Percentiles rank a stretch among this genome's conserved stretches.
Evolutionary conservation across 2,329 filamentous ascomycete species (phyloP).

Genomic region (Alternaria panax): DNA sequence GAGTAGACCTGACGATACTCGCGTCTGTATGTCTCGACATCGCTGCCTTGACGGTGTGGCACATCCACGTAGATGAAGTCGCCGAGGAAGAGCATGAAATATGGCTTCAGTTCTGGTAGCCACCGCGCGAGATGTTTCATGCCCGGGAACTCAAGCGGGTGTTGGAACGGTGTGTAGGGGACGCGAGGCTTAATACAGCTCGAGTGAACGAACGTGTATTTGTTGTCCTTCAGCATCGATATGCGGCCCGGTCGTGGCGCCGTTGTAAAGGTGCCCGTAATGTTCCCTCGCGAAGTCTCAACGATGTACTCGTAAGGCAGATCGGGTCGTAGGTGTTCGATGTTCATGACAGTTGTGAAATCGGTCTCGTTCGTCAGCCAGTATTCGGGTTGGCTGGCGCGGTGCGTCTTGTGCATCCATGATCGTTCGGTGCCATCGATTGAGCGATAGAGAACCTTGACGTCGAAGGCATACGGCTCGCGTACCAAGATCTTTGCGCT

Average conservation of each 20-base stretch:
- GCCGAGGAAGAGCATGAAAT: constrained; percentile 76
- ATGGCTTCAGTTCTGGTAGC: constrained; percentile 73
- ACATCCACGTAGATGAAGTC: constrained; percentile 95
- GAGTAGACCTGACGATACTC: constrained; percentile 97
- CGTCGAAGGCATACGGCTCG: constrained; percentile 76
- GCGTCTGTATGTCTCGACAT: constrained; percentile 78
- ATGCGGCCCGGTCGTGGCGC: constrained; percentile 74
- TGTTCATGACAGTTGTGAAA: constrained; percentile 74
- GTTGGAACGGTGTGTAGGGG: constrained; percentile 84
- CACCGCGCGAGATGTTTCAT: constrained; percentile 77
- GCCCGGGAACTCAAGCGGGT: constrained; percentile 82
- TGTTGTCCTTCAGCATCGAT: constrained; percentile 65
- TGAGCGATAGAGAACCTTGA: constrained; percentile 56
- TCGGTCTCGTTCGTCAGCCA: constrained; percentile 79
- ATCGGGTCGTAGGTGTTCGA: constrained; percentile 73
- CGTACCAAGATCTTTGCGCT: constrained; percentile 83
- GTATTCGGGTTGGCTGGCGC: constrained; percentile 40
- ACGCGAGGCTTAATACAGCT: constrained; percentile 93
- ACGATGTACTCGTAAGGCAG: constrained; percentile 83
- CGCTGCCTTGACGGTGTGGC: constrained; percentile 76
- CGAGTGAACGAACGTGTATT: constrained; percentile 89
- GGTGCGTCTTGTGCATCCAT: constrained; percentile 44
- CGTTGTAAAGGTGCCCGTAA: constrained; percentile 80
- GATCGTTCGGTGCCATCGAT: constrained; percentile 35
- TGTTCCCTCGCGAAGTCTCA: constrained; percentile 73